phyloP scores from a whole-genome alignment of 176 grass and related monocot species.

The Lolium rigidum region DNA sequence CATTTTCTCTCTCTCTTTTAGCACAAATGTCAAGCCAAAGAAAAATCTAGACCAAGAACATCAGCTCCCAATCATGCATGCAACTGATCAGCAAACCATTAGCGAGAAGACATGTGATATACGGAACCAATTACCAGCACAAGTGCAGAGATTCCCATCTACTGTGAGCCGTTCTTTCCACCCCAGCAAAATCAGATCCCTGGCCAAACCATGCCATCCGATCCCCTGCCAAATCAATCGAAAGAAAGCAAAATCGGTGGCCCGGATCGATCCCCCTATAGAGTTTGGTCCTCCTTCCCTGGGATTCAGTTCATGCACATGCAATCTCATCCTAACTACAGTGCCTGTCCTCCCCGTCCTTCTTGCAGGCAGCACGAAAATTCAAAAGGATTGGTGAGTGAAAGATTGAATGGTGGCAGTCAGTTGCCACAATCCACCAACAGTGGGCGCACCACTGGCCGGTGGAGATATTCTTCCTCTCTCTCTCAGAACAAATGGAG shows the following conservation, averaged over 20 bases:
- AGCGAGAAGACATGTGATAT: not conserved
- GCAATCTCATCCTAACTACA: slow-evolving; percentile 35
- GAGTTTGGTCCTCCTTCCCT: not conserved
- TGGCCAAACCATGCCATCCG: not conserved
- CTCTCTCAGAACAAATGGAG: not conserved
- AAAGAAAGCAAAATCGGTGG: slow-evolving; percentile 29
- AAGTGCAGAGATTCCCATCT: slow-evolving; percentile 39
- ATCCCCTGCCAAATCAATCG: slow-evolving; percentile 27
- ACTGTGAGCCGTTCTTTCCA: slow-evolving; percentile 43
- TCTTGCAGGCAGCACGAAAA: not conserved
- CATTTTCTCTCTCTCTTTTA: too few species aligned
- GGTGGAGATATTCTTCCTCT: slow-evolving; percentile 31
- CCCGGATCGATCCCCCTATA: slow-evolving; percentile 4
- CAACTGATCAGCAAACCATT: slow-evolving; percentile 19
- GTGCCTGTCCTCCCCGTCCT: slow-evolving; percentile 21
- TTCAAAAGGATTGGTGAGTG: not conserved
- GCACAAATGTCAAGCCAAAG: not conserved
- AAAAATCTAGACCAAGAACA: not conserved
- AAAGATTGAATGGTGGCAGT: slow-evolving; percentile 8
- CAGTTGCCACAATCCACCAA: slow-evolving; percentile 20
- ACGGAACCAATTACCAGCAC: slow-evolving; percentile 1
- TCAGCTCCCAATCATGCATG: slow-evolving; percentile 35
- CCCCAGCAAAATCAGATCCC: slow-evolving; percentile 23
- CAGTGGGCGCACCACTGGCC: slow-evolving; percentile 44
- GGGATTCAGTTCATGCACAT: slow-evolving; percentile 32